These are phyloP conservation scores for Bipolaris cookei DNA, from an alignment of 2,329 filamentous ascomycete genomes.

Conservation along the genomic window DNA sequence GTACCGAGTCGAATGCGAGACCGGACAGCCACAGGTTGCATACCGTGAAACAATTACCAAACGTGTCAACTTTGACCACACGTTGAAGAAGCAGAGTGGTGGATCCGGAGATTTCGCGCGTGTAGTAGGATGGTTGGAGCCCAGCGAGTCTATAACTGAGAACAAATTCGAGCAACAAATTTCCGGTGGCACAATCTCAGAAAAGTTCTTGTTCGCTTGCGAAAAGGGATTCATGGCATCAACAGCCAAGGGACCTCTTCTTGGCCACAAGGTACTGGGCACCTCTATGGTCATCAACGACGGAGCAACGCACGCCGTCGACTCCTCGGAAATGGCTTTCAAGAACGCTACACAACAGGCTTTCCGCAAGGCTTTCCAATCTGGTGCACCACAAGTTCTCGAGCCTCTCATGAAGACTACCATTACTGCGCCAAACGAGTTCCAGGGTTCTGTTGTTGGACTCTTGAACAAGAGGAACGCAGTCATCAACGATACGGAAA, in stretches of 20 bases:
- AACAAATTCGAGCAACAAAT: constrained; percentile 90
- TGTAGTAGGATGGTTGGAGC: constrained; percentile 90
- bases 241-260: constrained; percentile 84
- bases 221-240: constrained; percentile 89
- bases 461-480: constrained; percentile 96
- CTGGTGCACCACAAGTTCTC: constrained; percentile 80
- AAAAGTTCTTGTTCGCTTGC: constrained; percentile 94
- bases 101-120: constrained; percentile 95
- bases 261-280: constrained; percentile 92
- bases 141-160: constrained; percentile 71
- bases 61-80: constrained; percentile 84
- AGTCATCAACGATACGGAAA: constrained; percentile 93
- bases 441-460: constrained; percentile 94
- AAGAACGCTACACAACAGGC: constrained; percentile 93
- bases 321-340: constrained; percentile 97
- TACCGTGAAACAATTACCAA: constrained; percentile 93
- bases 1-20: constrained; percentile 94
- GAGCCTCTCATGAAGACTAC: constrained; percentile 99
- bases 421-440: constrained; percentile 93
- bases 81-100: constrained; percentile 93
- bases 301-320: constrained; percentile 94
- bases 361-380: constrained; percentile 90
- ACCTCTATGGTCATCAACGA: constrained; percentile 92
- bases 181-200: constrained; percentile 85
- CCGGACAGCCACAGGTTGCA: constrained; percentile 94